Evolutionary conservation across 2,329 filamentous ascomycete species (phyloP).

Genomic region (Orbilia ellipsospora): DNA sequence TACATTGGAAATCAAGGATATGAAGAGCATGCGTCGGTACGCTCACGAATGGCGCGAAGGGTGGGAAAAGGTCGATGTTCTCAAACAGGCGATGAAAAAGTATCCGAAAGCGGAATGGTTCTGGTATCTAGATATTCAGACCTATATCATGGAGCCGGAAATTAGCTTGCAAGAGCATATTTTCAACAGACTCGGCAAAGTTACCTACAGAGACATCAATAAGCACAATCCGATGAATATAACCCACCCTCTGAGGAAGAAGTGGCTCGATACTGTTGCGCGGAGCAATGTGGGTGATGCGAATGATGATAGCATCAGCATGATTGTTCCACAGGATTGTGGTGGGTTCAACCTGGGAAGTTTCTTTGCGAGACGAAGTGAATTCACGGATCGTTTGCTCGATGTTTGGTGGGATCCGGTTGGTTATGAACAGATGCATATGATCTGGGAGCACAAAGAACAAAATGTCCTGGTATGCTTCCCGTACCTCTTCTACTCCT

Average conservation of each 20-base stretch:
- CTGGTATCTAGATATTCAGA: slow-evolving; percentile 99
- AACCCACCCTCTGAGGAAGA: slow-evolving; percentile 72
- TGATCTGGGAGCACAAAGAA: slow-evolving; percentile 99
- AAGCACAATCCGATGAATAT: slow-evolving; percentile 95
- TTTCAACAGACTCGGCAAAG: slow-evolving; percentile 79
- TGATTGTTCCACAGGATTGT: slow-evolving; percentile 93
- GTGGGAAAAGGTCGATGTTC: slow-evolving; percentile 98
- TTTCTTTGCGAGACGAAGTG: slow-evolving; percentile 86
- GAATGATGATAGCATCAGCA: slow-evolving; percentile 79
- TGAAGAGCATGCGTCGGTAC: slow-evolving; percentile 98
- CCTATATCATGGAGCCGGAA: slow-evolving; percentile 95
- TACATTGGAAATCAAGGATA: slow-evolving; percentile 93
- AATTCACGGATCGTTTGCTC: slow-evolving; percentile 89
- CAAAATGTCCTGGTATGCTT: slow-evolving; percentile 78
- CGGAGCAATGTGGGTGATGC: slow-evolving; percentile 81
- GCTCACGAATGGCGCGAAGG: slow-evolving; percentile 97
- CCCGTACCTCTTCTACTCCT: background rate
- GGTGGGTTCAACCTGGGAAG: slow-evolving; percentile 95
- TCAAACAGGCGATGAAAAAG: slow-evolving; percentile 87
- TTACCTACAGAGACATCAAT: slow-evolving; percentile 95
- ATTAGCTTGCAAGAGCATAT: slow-evolving; percentile 91
- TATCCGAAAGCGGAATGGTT: slow-evolving; percentile 99
- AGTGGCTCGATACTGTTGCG: slow-evolving; percentile 79
- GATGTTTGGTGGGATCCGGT: slow-evolving; percentile 99
- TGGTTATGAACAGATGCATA: slow-evolving; percentile 96